Base-by-base conservation (phyloP, 1,284 basidiomycete species). In the Cryptococcus sp. region DNA sequence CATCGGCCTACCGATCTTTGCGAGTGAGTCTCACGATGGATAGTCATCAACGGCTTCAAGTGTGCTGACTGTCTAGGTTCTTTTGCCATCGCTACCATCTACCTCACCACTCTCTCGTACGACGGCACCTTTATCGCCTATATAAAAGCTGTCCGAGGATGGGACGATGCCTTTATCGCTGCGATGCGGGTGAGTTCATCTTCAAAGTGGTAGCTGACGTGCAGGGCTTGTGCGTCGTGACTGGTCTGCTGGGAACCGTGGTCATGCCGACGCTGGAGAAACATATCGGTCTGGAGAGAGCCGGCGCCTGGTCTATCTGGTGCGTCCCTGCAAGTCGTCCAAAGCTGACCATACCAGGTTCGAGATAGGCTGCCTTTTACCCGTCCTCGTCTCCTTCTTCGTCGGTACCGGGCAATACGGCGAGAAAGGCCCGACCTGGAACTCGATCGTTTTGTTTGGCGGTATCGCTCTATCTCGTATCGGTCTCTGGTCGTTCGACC, bases 401-500 rank as follows among this genome's bases (percentile, higher is more conserved):
- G 47, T 52, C 48, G 63, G 60, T 3, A 54, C 58, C 0, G 60
- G 60, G 9, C 33, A 35, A 32, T 68, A 68, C 45, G 65, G 65
- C 34, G 52, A 58, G 43, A 59, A 68, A 28, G 65, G 65, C 1
- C 52, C 62, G 1, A 45, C 51, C 16, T 65, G 62, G 65, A 68
- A 68, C 50, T 54, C 50, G 10, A 32, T 54, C 4, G 37, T 68
- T 16, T 52, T 68, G 6, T 66, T 68, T 33, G 64, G 61, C 9
- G 66, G 65, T 10, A 65, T 71, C 28, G 64, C 68, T 6, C 50
- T 68, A 2, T 66, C 63, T 6, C 59, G 71, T 16, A 60, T 72
- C 35, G 69, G 71, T 24, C 60, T 79, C 10, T 79, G 76, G 75
- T 65, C 69, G 0, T 78, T 78, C 47, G 77, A 79, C 49, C 62